Conservation (phyloP, 108 stramenopile species). For the Parmales sp. region DNA sequence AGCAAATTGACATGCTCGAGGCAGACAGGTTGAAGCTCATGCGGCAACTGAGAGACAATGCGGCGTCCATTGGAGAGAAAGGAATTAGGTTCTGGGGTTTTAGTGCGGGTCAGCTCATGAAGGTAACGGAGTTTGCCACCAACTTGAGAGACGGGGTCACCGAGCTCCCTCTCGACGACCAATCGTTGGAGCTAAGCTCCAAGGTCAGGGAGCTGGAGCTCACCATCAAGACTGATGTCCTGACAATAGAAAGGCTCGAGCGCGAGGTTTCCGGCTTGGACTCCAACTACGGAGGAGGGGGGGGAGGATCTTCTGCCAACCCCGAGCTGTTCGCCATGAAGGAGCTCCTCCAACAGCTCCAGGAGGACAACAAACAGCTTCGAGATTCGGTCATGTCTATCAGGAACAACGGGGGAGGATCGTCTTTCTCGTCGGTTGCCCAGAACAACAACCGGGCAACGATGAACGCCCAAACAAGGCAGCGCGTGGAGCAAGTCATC, state of each 20-base stretch:
- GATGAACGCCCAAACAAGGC: neutral
- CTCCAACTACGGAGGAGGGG: neutral
- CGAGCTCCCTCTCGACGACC: slow-evolving; percentile 44
- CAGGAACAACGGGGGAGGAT: neutral
- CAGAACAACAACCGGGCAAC: neutral
- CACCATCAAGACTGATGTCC: slow-evolving; percentile 28
- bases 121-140: slow-evolving; percentile 44
- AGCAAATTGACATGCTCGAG: slow-evolving; percentile 54
- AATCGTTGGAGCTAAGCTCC: slow-evolving; percentile 25
- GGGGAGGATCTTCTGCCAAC: neutral
- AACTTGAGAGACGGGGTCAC: slow-evolving; percentile 36
- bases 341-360: neutral
- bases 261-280: slow-evolving; percentile 23
- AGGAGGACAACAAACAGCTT: slow-evolving; percentile 4
- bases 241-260: slow-evolving; percentile 40
- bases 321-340: slow-evolving; percentile 11
- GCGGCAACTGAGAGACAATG: slow-evolving; percentile 44
- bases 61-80: slow-evolving; percentile 44
- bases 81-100: slow-evolving; percentile 40
- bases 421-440: neutral
- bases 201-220: slow-evolving; percentile 35
- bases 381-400: neutral
- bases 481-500: neutral
- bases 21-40: slow-evolving; percentile 45
- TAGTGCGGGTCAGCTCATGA: slow-evolving; percentile 25